Evolutionary conservation across 306 rosid species (phyloP).

Genomic region (Benincasa hispida): DNA sequence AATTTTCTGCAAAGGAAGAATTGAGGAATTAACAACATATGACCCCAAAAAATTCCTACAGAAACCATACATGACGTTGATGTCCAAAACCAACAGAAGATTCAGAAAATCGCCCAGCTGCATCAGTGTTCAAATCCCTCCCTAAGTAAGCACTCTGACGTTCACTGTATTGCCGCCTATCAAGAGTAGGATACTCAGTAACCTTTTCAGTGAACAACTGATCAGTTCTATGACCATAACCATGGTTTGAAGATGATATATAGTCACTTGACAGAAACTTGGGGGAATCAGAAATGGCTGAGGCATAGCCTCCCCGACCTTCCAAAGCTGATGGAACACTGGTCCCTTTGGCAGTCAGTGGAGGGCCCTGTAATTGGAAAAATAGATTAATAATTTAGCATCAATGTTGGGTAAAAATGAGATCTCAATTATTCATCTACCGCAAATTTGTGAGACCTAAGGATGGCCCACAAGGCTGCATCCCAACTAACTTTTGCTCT

Average conservation of each 20-base stretch:
- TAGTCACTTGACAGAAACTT: conserved; percentile 72
- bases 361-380: conserved; percentile 41
- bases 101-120: conserved; percentile 62
- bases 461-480: neutral
- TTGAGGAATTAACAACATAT: neutral
- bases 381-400: neutral
- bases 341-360: conserved; percentile 49
- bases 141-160: conserved; percentile 65
- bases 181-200: conserved; percentile 65
- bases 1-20: neutral
- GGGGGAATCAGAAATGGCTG: conserved; percentile 67
- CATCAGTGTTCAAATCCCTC: conserved; percentile 65
- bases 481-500: neutral
- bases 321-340: conserved; percentile 57
- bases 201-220: conserved; percentile 75
- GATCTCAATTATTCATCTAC: neutral
- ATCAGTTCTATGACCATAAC: conserved; percentile 64
- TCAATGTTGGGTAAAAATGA: neutral
- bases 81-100: conserved; percentile 57
- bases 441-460: neutral
- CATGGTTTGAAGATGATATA: conserved; percentile 63
- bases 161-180: conserved; percentile 81
- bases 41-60: neutral
- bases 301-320: conserved; percentile 57
- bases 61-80: conserved; percentile 64